Conservation (phyloP, 148 eudicot genomes). For the Camellia japonica region DNA sequence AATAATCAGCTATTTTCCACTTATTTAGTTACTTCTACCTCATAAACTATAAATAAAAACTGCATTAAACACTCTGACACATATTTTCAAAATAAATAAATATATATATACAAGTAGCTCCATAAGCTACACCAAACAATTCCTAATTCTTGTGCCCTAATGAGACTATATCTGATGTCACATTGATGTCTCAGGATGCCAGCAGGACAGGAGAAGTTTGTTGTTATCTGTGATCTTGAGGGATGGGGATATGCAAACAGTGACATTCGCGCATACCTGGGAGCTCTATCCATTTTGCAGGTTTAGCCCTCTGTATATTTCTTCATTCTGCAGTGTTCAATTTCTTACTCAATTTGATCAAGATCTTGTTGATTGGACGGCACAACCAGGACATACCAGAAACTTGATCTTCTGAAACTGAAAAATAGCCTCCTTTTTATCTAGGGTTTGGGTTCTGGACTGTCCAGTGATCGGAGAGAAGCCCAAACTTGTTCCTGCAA, state of each 20-base stretch:
- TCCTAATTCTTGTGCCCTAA: no score
- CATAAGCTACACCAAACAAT: no score
- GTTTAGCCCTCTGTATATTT: constrained; percentile 22
- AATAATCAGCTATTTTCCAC: no score
- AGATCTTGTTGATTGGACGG: background rate
- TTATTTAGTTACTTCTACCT: no score
- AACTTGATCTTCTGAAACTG: background rate
- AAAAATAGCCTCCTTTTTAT: background rate
- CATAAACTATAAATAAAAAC: no score
- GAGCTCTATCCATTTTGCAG: constrained; percentile 71
- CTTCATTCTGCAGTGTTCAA: background rate
- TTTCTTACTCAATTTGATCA: background rate
- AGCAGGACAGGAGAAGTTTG: constrained; percentile 73
- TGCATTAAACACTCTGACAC: no score
- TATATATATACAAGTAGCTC: no score
- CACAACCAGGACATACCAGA: background rate
- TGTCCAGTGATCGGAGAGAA: no score
- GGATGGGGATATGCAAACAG: constrained; percentile 81
- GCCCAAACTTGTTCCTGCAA: background rate
- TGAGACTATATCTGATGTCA: background rate
- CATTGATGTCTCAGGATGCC: constrained; percentile 45
- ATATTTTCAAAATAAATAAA: no score
- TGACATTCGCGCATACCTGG: constrained; percentile 67
- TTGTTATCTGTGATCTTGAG: constrained; percentile 51
- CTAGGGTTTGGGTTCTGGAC: background rate